Conservation (phyloP, 345 rosid genomes). For the Syzygium oleosum region DNA sequence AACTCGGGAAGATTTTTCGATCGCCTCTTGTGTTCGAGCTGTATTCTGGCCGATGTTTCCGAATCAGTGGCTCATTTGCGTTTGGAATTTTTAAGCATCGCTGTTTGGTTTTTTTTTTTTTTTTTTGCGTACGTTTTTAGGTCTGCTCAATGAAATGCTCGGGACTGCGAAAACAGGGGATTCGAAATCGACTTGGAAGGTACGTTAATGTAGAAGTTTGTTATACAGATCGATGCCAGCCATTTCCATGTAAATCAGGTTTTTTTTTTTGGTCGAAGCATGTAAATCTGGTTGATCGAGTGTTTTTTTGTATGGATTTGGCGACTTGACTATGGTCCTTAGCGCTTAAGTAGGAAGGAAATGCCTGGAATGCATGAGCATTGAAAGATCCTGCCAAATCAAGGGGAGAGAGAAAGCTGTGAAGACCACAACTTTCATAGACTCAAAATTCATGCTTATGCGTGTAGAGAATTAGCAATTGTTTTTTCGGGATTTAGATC, state of each 20-base stretch:
- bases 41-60: background rate
- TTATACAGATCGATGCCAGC: background rate
- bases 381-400: background rate
- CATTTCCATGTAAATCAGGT: background rate
- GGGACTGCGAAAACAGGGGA: constrained; percentile 62
- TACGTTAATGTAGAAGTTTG: background rate
- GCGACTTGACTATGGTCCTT: background rate
- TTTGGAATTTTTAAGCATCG: background rate
- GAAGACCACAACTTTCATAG: background rate
- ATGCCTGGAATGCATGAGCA: background rate
- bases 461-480: background rate
- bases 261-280: background rate
- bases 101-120: background rate
- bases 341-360: background rate
- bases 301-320: background rate
- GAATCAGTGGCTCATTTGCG: background rate
- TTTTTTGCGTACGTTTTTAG: constrained; percentile 15
- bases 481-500: background rate
- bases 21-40: background rate
- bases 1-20: background rate
- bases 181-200: constrained; percentile 79
- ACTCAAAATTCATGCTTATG: background rate
- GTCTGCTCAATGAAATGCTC: constrained; percentile 77
- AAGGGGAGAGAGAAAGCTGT: background rate
- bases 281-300: background rate